A percentile compares a stretch with the other conserved stretches of the same genome.
phyloP scores from a whole-genome alignment of 208 protist species.

The Kentomonas sorsogonicus region DNA sequence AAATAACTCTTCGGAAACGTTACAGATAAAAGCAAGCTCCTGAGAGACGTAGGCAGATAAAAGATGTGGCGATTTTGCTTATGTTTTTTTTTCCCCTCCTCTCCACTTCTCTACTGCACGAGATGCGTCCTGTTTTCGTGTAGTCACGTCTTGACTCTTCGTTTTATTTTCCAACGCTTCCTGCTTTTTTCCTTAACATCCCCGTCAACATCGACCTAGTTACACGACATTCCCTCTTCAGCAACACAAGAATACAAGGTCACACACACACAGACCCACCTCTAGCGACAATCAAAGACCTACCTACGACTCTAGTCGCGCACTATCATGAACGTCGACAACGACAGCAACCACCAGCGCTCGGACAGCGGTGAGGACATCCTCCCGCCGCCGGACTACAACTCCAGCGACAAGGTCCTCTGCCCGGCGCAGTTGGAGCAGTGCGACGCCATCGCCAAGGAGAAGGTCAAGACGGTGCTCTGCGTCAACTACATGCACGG shows the following conservation, averaged over 20 bases:
- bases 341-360: neutral
- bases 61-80: too few relatives aligned
- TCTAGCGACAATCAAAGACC: too few relatives aligned
- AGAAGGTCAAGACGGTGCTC: conserved; percentile 45
- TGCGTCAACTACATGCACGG: conserved; percentile 40
- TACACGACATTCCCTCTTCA: too few relatives aligned
- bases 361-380: neutral
- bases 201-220: too few relatives aligned
- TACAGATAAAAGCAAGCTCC: too few relatives aligned
- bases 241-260: too few relatives aligned
- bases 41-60: too few relatives aligned
- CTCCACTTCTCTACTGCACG: too few relatives aligned
- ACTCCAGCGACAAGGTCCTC: conserved; percentile 12
- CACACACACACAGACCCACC: conserved; percentile 10
- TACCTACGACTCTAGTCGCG: too few relatives aligned
- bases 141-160: neutral
- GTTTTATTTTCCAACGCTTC: conserved; percentile 4
- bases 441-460: conserved; percentile 32
- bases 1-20: neutral
- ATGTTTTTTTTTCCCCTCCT: too few relatives aligned
- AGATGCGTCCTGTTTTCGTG: neutral
- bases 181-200: conserved; percentile 9
- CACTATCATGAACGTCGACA: too few relatives aligned
- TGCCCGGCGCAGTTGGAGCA: conserved; percentile 21
- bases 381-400: conserved; percentile 16